phyloP scores from a whole-genome alignment of 2,329 filamentous ascomycete genomes.

The Sclerotinia trifoliorum region DNA sequence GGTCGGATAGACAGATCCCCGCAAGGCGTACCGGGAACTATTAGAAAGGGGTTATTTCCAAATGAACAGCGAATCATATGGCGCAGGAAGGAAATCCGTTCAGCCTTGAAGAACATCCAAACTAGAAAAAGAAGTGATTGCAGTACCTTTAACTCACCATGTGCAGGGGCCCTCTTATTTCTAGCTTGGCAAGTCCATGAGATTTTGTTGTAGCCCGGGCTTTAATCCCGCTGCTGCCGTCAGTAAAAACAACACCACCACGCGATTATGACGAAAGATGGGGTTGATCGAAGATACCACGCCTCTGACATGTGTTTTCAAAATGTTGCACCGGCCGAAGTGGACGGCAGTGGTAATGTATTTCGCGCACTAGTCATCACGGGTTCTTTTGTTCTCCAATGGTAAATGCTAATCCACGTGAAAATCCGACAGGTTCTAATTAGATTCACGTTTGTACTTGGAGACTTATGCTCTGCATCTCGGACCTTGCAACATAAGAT shows the following conservation, averaged over 20 bases:
- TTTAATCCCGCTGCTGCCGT: neutral
- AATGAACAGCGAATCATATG: neutral
- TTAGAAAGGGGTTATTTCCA: neutral
- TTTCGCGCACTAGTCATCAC: neutral
- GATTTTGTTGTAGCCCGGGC: neutral
- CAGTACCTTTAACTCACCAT: neutral
- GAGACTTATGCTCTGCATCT: neutral
- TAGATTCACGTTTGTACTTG: neutral
- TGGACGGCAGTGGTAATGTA: too few relatives aligned
- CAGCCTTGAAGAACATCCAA: neutral
- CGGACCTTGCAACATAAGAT: neutral
- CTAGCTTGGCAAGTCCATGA: neutral
- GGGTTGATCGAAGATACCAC: neutral
- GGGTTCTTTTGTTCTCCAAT: too few relatives aligned
- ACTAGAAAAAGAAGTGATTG: neutral
- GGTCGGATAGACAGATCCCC: neutral
- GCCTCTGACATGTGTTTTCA: neutral
- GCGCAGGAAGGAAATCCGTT: neutral
- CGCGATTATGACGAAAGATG: neutral
- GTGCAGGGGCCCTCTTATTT: neutral
- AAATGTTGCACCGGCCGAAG: neutral
- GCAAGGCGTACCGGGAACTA: too few relatives aligned
- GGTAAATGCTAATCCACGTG: neutral
- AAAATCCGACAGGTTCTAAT: neutral
- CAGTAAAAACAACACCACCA: neutral